A percentile compares a stretch with the other conserved stretches of the same genome.
These are phyloP conservation scores for Trametes villosa DNA, from an alignment of 768 basidiomycete genomes.

Conservation along the genomic window DNA sequence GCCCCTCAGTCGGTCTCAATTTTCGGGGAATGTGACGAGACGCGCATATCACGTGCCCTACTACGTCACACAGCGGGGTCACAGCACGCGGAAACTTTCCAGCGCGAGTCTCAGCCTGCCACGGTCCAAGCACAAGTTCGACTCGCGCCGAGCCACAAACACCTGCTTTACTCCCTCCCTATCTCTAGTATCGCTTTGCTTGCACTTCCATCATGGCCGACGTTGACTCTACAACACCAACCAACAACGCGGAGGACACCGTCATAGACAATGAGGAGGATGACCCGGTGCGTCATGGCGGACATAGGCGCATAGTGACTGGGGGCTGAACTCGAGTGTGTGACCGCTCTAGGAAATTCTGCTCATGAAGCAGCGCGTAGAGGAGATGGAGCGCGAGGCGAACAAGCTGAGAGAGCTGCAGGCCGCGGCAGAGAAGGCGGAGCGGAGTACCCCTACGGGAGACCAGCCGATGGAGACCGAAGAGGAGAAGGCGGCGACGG, in stretches of 20 bases:
- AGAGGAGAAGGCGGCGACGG: constrained; percentile 82
- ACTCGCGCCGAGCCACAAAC: neutral
- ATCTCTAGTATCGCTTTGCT: constrained; percentile 10
- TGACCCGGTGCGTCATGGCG: constrained; percentile 35
- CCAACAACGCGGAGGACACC: constrained; percentile 29
- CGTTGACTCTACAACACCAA: constrained; percentile 29
- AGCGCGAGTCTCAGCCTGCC: constrained; percentile 8
- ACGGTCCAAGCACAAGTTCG: constrained; percentile 2
- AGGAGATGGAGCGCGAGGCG: constrained; percentile 92
- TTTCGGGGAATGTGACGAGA: constrained; percentile 10
- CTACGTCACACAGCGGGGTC: constrained; percentile 14
- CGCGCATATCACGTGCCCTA: constrained; percentile 2
- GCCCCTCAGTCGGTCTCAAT: too few species aligned
- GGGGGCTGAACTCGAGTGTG: neutral
- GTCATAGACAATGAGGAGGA: constrained; percentile 40
- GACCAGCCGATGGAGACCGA: constrained; percentile 73
- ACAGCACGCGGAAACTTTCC: constrained; percentile 13
- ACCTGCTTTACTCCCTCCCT: constrained; percentile 27
- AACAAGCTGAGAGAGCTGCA: constrained; percentile 87
- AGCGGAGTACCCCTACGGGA: constrained; percentile 49
- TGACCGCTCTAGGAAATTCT: constrained; percentile 65
- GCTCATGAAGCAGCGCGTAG: constrained; percentile 90
- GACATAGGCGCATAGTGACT: neutral
- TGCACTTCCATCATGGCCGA: constrained; percentile 34
- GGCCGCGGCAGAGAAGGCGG: constrained; percentile 69